Base-by-base conservation (phyloP, 768 basidiomycete genomes). In the Kwoniella sp. region DNA sequence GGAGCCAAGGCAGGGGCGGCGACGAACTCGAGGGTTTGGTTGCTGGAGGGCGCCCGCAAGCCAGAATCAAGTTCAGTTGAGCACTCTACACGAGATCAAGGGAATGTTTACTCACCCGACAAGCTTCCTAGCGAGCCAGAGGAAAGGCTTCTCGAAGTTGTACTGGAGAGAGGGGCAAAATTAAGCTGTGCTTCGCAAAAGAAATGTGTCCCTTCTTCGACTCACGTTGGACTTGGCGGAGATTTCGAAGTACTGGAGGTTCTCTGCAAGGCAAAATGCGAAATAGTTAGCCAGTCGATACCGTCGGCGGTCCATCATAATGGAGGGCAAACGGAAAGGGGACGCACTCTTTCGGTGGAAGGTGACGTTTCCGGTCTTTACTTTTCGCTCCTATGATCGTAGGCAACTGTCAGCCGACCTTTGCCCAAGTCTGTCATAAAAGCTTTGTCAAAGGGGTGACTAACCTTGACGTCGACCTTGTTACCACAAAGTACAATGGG, bases 71-170 rank as follows among this genome's bases (percentile, higher is more conserved):
- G n/a, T n/a, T n/a, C n/a, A n/a, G n/a, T n/a, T n/a, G n/a, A n/a
- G n/a, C n/a, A n/a, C n/a, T n/a, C n/a, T n/a, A n/a, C n/a, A n/a
- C n/a, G n/a, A n/a, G n/a, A n/a, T n/a, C n/a, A n/a, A n/a, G n/a
- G n/a, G 33, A 33, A 6, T 13, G 33, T 13, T 33, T 6, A 84
- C 90, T 67, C 74, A 92, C 92, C 93, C 95, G 69, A 95, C 94
- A 68, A 99, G 85, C 84, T 98, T 99, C 84, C 92, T 87, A 63
- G 92, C 94, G 80, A 98, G 85, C 96, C 96, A 98, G 68, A 99
- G 86, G 91, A 99, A 98, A 54, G 96, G 96, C 82, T 97, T 97
- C 83, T 99, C 96, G 79, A 98, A 98, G 85, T 99, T 99, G 82
- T 98, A 99, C 69, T 71, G 55, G 7, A 47, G 17, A 47, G 10